A percentile compares a stretch with the other conserved stretches of the same genome.
phyloP scores from a whole-genome alignment of 768 basidiomycete genomes.

The Mycena vitilis region DNA sequence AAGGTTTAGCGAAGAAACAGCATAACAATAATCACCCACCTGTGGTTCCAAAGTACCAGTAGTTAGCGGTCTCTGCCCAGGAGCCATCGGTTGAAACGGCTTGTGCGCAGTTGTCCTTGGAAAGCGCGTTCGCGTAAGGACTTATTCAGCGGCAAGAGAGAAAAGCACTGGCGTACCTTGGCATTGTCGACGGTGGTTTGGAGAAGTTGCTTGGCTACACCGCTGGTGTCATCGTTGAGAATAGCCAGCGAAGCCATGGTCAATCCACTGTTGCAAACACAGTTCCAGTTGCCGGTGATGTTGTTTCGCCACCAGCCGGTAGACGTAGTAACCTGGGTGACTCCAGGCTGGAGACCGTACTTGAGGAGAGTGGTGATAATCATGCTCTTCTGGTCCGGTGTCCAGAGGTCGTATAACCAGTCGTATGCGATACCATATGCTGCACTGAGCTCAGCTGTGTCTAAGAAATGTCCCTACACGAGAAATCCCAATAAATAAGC shows the following conservation, averaged over 20 bases:
- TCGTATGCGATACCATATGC: slow-evolving; percentile 96
- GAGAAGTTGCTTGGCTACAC: slow-evolving; percentile 76
- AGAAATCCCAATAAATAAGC: not conserved
- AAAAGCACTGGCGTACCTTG: slow-evolving; percentile 37
- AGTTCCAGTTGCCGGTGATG: slow-evolving; percentile 96
- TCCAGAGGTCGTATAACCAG: slow-evolving; percentile 93
- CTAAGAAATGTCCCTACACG: slow-evolving; percentile 80
- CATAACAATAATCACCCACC: not conserved
- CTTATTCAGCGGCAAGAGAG: too few relatives aligned
- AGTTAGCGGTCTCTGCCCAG: slow-evolving; percentile 95
- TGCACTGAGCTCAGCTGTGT: slow-evolving; percentile 85
- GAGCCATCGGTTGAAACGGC: slow-evolving; percentile 80
- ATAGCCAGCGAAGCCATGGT: slow-evolving; percentile 93
- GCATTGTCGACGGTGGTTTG: slow-evolving; percentile 79
- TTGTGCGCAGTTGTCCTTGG: slow-evolving; percentile 70
- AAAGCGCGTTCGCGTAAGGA: too few relatives aligned
- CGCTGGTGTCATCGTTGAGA: slow-evolving; percentile 83
- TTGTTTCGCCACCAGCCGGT: slow-evolving; percentile 84
- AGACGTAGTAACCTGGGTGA: slow-evolving; percentile 59
- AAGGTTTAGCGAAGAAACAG: not conserved
- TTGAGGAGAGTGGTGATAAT: slow-evolving; percentile 81
- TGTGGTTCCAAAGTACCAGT: slow-evolving; percentile 92
- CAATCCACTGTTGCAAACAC: slow-evolving; percentile 93
- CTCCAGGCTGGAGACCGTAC: slow-evolving; percentile 81
- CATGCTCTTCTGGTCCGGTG: slow-evolving; percentile 71